Evolutionary conservation across 192 early-diverging fungal species (phyloP), one percentile per base, ranked within the genome.

Genomic region (Umbelopsis sp.): DNA sequence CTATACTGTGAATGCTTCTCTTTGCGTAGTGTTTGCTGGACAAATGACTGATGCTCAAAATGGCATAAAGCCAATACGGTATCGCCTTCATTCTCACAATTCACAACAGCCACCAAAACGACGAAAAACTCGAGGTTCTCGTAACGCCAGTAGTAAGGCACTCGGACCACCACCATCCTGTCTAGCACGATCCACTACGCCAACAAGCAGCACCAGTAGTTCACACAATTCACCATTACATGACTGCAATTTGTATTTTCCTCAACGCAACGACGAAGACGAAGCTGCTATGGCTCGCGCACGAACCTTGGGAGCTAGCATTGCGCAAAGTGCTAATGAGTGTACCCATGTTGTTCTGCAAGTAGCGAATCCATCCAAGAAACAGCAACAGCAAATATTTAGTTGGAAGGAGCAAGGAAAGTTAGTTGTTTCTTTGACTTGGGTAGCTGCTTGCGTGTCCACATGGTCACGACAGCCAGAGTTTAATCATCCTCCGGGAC

Each of bases 401-500:
- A 6, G 30, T 11, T 61, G 55, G 55, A 61, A 33, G 25, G 55
- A 61, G 25, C 27, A 61, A 35, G 55, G 55, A 10, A 61, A 61
- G 35, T 61, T 25, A 18, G 55, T 61, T 11, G 55, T 61, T 35
- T 61, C 55, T 12, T 61, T 61, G 55, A 61, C 55, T 16, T 61
- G 55, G 55, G 18, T 61, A 61, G 13, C 16, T 35, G 55, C 55
- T 2, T 61, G 55, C 35, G 33, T 61, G 55, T 61, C 55, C 55
- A 61, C 55, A 61, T 61, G 55, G 55, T 61, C 55, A 15, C 55
- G 27, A 27, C 55, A 61, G 33, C 23, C 55, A 61, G 55, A 61
- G 27, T 61, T 61, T 33, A 61, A 61, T 16, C 25, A 61, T 33
- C 55, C 55, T 61, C 55, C 55, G 55, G 55, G 55, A 61, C 55